phyloP scores from a whole-genome alignment of 495 filamentous ascomycete species.

The Glutinoglossum americanum region DNA sequence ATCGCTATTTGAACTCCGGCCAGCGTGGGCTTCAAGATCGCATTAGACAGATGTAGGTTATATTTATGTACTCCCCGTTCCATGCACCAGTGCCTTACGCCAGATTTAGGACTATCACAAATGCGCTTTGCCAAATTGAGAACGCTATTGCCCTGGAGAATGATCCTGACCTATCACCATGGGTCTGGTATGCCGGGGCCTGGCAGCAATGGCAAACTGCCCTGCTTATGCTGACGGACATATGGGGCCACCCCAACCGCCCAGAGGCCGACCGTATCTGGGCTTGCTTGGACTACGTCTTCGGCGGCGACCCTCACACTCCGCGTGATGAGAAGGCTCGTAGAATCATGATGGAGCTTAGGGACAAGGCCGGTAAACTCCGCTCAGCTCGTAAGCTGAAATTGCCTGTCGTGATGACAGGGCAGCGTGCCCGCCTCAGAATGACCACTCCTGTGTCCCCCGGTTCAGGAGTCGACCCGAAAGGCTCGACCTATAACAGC shows the following conservation, averaged over 20 bases:
- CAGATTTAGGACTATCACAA: conserved; percentile 24
- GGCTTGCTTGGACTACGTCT: conserved; percentile 49
- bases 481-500: not conserved
- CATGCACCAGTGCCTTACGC: conserved; percentile 14
- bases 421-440: not conserved
- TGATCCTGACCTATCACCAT: conserved; percentile 25
- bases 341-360: conserved; percentile 20
- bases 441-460: not conserved
- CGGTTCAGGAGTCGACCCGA: not conserved
- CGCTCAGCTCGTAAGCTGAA: conserved; percentile 17
- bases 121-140: conserved; percentile 33
- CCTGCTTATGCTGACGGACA: conserved; percentile 26
- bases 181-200: conserved; percentile 34
- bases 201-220: conserved; percentile 34
- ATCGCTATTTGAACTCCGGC: conserved; percentile 26
- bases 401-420: not conserved
- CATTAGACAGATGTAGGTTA: conserved; percentile 13
- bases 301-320: conserved; percentile 30
- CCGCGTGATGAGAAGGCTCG: conserved; percentile 20
- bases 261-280: conserved; percentile 39
- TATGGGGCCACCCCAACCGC: conserved; percentile 33
- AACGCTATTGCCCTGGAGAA: conserved; percentile 37
- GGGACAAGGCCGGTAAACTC: conserved; percentile 18
- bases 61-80: conserved; percentile 13
- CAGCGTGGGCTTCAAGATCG: conserved; percentile 31